Percentiles rank a stretch among this genome's conserved stretches.
Conservation (phyloP, 495 filamentous ascomycete species). For the Lineolata rhizophorae region DNA sequence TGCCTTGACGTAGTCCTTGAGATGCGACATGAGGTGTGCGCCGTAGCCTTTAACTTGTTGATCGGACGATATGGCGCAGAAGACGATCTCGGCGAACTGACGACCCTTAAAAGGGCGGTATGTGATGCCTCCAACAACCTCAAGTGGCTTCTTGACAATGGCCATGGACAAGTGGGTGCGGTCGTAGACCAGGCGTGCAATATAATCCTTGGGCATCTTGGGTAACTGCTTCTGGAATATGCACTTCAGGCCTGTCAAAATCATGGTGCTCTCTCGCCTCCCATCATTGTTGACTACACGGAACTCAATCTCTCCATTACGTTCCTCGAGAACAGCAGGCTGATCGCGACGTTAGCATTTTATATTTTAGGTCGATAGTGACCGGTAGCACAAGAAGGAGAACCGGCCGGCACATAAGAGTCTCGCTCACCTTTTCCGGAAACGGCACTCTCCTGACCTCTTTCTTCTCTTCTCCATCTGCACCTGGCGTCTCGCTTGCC, state of each 20-base stretch:
- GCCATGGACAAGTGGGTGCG: constrained; percentile 89
- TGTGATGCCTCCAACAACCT: constrained; percentile 89
- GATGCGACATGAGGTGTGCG: constrained; percentile 90
- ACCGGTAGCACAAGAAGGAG: neutral
- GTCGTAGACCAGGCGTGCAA: constrained; percentile 90
- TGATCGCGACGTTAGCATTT: constrained; percentile 12
- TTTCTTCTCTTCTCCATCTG: no score
- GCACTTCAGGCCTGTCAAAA: constrained; percentile 87
- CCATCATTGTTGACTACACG: constrained; percentile 95
- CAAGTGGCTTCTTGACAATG: constrained; percentile 87
- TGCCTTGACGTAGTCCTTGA: constrained; percentile 97
- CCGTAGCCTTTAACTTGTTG: constrained; percentile 98
- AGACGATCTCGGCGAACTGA: constrained; percentile 94
- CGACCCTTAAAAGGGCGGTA: constrained; percentile 88
- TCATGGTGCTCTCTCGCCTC: constrained; percentile 68
- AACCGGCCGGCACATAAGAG: no score
- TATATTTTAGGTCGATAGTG: neutral
- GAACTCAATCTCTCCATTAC: constrained; percentile 90
- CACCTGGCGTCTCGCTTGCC: no score
- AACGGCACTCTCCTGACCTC: no score
- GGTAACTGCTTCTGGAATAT: constrained; percentile 97
- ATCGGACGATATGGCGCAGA: constrained; percentile 92
- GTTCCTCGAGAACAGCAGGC: constrained; percentile 85
- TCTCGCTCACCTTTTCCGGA: constrained; percentile 48
- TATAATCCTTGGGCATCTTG: constrained; percentile 99